Base-by-base conservation (phyloP, 2,329 filamentous ascomycete genomes). In the Aspergillus pseudoviridinutans region DNA sequence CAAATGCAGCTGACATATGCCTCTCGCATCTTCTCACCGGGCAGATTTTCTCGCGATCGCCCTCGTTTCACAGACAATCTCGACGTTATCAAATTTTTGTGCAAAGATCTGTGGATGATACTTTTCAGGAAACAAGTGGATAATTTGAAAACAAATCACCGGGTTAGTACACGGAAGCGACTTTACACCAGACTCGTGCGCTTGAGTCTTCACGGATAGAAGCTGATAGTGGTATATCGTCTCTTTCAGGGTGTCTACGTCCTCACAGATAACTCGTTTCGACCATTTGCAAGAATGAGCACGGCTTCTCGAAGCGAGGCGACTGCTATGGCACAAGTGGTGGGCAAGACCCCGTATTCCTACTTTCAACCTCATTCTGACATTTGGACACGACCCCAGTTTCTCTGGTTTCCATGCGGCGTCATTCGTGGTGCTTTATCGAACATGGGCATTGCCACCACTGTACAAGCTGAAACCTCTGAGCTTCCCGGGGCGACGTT, bases 111-210 rank as follows among this genome's bases (percentile, higher is more conserved):
- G 49, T 99, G 94, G 94, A 92, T 87, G 35, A 82, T 97, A 22
- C 85, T 97, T 17, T 99, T 97, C 76, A 84, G 90, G 72, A 99
- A 99, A 77, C 95, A 97, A 74, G 91, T 99, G 70, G 94, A 99
- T 76, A 99, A 99, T 73, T 82, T 99, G 50, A 99, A 99, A 78
- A 99, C 94, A 8, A 99, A 99, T 71, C 94, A 99, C 73, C 82
- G 94, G 67, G 89, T 91, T 78, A 20, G 81, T 64, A 53, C 27
- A 38, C 22, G 22, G 10, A 25, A 14, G 20, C 20, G 12, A 47
- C 14, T 14, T 27, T 10, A 24, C 22, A 24, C 12, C 22, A 22
- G 6, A 14, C 22, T 27, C 17, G 24, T 14, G 9, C 44, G 22
- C 44, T 47, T 47, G 24, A 44, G 22, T 44, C n/a, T 10, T 22